Evolutionary conservation across 345 rosid genomes (phyloP).

Genomic region (Aquilaria sinensis): DNA sequence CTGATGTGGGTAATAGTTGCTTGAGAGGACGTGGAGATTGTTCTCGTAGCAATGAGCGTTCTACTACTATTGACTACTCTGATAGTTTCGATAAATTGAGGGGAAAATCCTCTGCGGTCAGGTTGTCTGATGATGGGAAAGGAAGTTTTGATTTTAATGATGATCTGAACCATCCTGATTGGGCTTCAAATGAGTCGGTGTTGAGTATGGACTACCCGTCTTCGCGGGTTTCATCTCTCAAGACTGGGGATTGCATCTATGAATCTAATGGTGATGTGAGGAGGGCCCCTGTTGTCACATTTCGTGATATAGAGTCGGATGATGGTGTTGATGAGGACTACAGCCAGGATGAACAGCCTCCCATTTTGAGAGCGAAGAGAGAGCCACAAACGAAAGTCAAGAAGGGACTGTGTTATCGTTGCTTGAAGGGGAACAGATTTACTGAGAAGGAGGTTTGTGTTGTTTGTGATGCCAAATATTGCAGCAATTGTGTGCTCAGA

Average conservation of each 20-base stretch:
- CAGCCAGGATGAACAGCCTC: constrained; percentile 36
- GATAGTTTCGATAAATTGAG: constrained; percentile 62
- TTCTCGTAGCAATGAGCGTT: constrained; percentile 31
- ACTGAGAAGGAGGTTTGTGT: constrained; percentile 96
- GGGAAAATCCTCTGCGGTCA: constrained; percentile 36
- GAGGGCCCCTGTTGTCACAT: constrained; percentile 59
- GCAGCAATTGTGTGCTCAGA: constrained; percentile 85
- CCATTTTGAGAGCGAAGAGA: constrained; percentile 32
- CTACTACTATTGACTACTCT: constrained; percentile 35
- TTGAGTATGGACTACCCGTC: constrained; percentile 89
- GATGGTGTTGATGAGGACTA: constrained; percentile 40
- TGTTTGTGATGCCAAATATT: constrained; percentile 94
- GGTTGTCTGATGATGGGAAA: constrained; percentile 35
- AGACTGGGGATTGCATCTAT: constrained; percentile 48
- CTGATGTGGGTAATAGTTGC: constrained; percentile 22
- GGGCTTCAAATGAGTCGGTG: constrained; percentile 81
- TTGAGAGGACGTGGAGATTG: constrained; percentile 24
- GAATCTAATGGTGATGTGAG: constrained; percentile 38
- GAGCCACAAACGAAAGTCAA: constrained; percentile 68
- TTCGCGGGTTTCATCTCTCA: constrained; percentile 53
- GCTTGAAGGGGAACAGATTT: constrained; percentile 80
- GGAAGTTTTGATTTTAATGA: constrained; percentile 43
- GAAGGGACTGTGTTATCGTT: constrained; percentile 85
- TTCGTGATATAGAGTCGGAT: constrained; percentile 61
- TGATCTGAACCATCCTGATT: constrained; percentile 49